These are phyloP conservation scores for Ambispora gerdemannii DNA, from an alignment of 192 early-diverging fungal species.

Conservation along the genomic window DNA sequence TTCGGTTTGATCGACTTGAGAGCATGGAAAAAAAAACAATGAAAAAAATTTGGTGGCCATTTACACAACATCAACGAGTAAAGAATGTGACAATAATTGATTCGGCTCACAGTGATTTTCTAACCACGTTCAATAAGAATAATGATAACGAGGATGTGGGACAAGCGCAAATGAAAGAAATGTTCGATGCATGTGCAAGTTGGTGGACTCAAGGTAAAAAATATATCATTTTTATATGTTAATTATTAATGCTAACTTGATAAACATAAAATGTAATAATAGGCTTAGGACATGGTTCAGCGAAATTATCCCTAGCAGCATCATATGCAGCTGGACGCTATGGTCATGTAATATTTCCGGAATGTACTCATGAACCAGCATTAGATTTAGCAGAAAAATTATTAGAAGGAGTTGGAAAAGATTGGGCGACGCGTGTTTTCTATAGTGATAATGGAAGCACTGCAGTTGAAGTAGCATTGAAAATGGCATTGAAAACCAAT, in stretches of 20 bases:
- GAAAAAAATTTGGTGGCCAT: conserved; percentile 76
- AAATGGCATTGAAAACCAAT: conserved; percentile 69
- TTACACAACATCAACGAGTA: conserved; percentile 66
- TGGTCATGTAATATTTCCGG: conserved; percentile 80
- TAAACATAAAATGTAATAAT: no score
- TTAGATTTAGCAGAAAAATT: conserved; percentile 57
- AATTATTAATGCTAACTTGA: no score
- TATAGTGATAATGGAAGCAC: conserved; percentile 82
- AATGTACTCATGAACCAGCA: conserved; percentile 65
- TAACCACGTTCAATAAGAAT: conserved; percentile 51
- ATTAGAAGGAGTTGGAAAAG: conserved; percentile 48
- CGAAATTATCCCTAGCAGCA: conserved; percentile 53
- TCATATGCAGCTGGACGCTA: conserved; percentile 70
- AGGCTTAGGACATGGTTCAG: conserved; percentile 66
- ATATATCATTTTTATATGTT: neutral
- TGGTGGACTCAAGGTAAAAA: conserved; percentile 74
- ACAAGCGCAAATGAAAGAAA: conserved; percentile 38
- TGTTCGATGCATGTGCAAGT: conserved; percentile 73
- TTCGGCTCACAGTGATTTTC: conserved; percentile 66
- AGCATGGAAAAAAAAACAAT: conserved; percentile 48
- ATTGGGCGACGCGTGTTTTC: conserved; percentile 71
- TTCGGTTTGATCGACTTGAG: conserved; percentile 55
- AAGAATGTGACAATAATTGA: conserved; percentile 68
- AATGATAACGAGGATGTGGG: neutral
- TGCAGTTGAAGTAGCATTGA: conserved; percentile 76